Evolutionary conservation across 352 stramenopile species (phyloP), one percentile per base, ranked within the genome.

Genomic region (Globisporangium middletonii): DNA sequence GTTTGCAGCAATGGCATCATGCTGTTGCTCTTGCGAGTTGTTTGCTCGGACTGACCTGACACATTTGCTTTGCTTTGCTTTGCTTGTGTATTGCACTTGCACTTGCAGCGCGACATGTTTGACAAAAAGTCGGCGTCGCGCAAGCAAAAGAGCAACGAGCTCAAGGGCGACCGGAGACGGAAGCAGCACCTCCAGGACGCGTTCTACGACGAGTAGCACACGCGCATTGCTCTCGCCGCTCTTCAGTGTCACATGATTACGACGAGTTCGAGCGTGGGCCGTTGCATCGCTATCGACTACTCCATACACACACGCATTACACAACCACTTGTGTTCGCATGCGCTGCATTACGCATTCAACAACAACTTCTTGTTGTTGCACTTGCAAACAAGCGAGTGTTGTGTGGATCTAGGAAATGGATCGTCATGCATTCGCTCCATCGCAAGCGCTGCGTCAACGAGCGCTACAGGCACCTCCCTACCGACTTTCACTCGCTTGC

Each of bases 91-190:
- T n/a, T 28, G 44, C 23, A 23, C 23, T 23, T 27, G 4, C 18
- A 63, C 35, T 56, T 50, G 26, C 55, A 91, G 80, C 75, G 83
- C 42, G 81, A 89, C 57, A 64, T 92, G 11, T 92, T 94, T 46
- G 72, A 92, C 63, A 94, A 94, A 59, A 92, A 92, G 37, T 92
- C 81, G 27, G 58, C 70, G 16, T 77, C 76, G 27, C 73, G 75
- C 47, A 94, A 94, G 68, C 78, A 88, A 57, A 76, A 79, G 42
- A 91, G 76, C 67, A 94, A 92, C 56, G 77, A 89, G 48, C 67
- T 92, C 27, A 94, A 92, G 61, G 75, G 67, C 50, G 81, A 94
- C 28, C 77, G 83, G 45, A 74, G 74, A 67, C 75, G 79, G 48
- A 94, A 94, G 66, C 79, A 91, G 59, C 67, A 90, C 53, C 68